Base-by-base conservation (phyloP, 495 filamentous ascomycete genomes). In the Bombardia bombarda region DNA sequence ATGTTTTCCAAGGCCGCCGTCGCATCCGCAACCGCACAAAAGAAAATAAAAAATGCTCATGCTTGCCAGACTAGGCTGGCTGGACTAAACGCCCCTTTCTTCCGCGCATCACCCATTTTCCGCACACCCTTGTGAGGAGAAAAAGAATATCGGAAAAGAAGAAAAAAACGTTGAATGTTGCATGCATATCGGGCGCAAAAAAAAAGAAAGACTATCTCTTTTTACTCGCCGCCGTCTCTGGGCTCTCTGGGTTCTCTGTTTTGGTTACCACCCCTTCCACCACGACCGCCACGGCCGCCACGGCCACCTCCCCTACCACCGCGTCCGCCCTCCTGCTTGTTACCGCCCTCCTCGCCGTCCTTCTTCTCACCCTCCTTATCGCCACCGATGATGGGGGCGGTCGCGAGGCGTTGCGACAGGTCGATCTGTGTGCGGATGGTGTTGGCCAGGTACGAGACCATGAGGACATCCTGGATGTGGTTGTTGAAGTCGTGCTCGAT, bases 391-490 rank as follows among this genome's bases (percentile, higher is more conserved):
- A 95, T 73, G 32, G 82, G 78, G 34, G 89, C 84, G 12, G 88
- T 95, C 40, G 92, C 89, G 47, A 97, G 69, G 22, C 90, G 79
- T 71, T 95, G 93, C 37, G 89, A 92, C 32, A 98, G 79, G 62
- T 97, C 92, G 65, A 98, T 98, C 73, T 98, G 92, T 54, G 90
- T 96, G 63, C 92, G 87, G 67, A 98, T 94, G 38, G 90, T 96
- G 73, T 97, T 98, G 53, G 92, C 88, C 34, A 98, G 75, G 73
- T 98, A 98, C 36, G 86, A 88, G 49, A 97, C 88, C 55, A 96
- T 84, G 36, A 98, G 80, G 44, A 98, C 89, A 60, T 98, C 92
- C 70, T 98, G 92, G 65, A 98, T 86, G 69, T 98, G 92, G 69
- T 93, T 93, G 76, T 98, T 97, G 79, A 98, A 98, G 73, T 96